These are phyloP conservation scores for Dictyostelium firmibasis DNA, from an alignment of 78 protist species.

Conservation along the genomic window DNA sequence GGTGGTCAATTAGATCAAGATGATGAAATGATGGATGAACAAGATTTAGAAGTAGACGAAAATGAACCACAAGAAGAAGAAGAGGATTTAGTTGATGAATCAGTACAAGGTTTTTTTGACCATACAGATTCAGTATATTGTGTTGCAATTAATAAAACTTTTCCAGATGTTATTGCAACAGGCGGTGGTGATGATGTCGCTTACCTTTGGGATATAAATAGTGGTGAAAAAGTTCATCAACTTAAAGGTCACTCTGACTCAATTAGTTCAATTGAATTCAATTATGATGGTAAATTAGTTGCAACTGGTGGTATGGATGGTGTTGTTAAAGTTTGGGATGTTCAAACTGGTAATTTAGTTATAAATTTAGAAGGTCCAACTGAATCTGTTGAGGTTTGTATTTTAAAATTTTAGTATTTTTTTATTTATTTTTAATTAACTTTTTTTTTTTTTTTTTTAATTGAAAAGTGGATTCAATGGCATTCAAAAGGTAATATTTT, in stretches of 20 bases:
- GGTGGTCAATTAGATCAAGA: constrained; percentile 9
- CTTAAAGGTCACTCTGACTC: constrained; percentile 84
- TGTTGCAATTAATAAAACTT: background rate
- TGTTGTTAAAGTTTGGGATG: constrained; percentile 77
- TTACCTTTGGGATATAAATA: constrained; percentile 59
- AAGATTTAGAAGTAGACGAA: background rate
- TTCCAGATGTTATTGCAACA: constrained; percentile 26
- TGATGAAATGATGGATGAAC: constrained; percentile 32
- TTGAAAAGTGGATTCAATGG: constrained; percentile 76
- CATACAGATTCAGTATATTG: constrained; percentile 81
- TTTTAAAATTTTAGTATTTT: background rate
- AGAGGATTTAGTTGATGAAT: constrained; percentile 78
- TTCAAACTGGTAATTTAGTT: constrained; percentile 48
- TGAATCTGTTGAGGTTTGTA: constrained; percentile 35
- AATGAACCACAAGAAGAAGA: background rate
- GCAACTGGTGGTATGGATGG: constrained; percentile 88
- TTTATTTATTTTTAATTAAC: background rate
- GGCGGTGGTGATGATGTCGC: constrained; percentile 86
- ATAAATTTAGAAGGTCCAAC: constrained; percentile 79
- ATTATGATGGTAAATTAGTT: constrained; percentile 67
- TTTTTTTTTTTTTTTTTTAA: background rate
- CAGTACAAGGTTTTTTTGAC: constrained; percentile 69
- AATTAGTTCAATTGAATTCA: constrained; percentile 65
- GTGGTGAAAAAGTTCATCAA: constrained; percentile 39
- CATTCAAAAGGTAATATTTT: constrained; percentile 84